A percentile compares a stretch with the other conserved stretches of the same genome.
phyloP scores from a whole-genome alignment of 345 rosid genomes.

The Abelmoschus esculentus region DNA sequence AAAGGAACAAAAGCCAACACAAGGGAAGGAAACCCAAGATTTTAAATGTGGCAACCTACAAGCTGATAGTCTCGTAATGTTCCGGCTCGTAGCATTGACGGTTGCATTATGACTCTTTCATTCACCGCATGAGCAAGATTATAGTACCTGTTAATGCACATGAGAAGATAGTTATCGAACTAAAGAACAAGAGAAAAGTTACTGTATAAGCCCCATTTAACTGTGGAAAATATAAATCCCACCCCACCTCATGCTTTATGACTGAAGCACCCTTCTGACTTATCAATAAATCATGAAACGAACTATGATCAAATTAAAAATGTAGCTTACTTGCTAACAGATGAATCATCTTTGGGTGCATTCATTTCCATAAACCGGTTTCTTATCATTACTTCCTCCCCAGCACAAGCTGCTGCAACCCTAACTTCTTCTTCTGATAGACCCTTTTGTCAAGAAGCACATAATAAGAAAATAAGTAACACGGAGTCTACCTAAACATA shows the following conservation, averaged over 20 bases:
- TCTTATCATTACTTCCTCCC: constrained; percentile 95
- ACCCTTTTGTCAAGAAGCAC: constrained; percentile 49
- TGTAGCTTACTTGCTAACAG: constrained; percentile 81
- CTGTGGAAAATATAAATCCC: constrained; percentile 7
- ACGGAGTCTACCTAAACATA: constrained; percentile 1
- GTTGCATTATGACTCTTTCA: constrained; percentile 84
- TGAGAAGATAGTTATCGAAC: constrained; percentile 1
- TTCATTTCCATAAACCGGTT: constrained; percentile 93
- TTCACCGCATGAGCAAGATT: constrained; percentile 97
- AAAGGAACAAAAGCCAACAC: not conserved
- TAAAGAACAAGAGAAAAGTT: not conserved
- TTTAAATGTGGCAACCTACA: constrained; percentile 45
- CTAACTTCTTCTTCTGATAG: constrained; percentile 97
- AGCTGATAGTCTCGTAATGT: constrained; percentile 97
- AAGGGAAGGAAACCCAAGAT: constrained; percentile 4
- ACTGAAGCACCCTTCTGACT: not conserved
- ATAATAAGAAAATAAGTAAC: constrained; percentile 16
- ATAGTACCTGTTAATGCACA: constrained; percentile 59
- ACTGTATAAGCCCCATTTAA: not conserved
- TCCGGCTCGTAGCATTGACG: constrained; percentile 93
- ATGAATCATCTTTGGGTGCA: constrained; percentile 86
- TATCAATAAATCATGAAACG: not conserved
- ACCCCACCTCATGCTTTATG: not conserved
- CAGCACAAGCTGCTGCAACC: constrained; percentile 90
- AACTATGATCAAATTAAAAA: not conserved